Evolutionary conservation across 345 rosid genomes (phyloP).

Genomic region (Salix viminalis): DNA sequence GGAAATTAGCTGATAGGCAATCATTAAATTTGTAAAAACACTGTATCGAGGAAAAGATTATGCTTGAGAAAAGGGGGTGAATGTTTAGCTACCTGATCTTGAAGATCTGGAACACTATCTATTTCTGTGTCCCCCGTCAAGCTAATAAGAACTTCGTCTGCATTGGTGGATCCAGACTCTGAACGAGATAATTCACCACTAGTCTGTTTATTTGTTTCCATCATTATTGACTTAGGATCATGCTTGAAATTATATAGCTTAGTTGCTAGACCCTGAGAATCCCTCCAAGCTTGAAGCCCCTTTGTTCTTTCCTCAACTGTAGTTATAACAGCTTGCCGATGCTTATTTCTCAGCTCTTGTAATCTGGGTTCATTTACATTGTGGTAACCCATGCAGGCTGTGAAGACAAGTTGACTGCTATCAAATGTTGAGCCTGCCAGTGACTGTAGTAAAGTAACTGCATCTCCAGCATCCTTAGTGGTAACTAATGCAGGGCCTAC

Average conservation of each 20-base stretch:
- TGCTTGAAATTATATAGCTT: constrained; percentile 84
- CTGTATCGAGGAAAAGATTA: neutral
- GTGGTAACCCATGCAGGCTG: constrained; percentile 99
- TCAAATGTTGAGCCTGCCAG: constrained; percentile 97
- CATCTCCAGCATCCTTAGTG: constrained; percentile 99
- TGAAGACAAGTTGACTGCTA: constrained; percentile 97
- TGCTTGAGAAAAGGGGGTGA: neutral
- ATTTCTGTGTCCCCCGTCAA: constrained; percentile 67
- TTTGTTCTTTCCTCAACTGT: constrained; percentile 84
- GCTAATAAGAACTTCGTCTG: constrained; percentile 66
- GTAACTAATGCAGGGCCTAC: constrained; percentile 97
- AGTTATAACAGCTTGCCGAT: constrained; percentile 72
- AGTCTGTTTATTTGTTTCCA: constrained; percentile 44
- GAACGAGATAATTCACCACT: constrained; percentile 66
- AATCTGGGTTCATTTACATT: constrained; percentile 78
- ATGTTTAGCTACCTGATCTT: constrained; percentile 61
- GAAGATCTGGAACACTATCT: constrained; percentile 78
- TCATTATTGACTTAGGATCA: constrained; percentile 66
- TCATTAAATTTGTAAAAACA: neutral
- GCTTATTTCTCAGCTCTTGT: constrained; percentile 79
- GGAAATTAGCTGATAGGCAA: neutral
- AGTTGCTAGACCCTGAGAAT: constrained; percentile 81
- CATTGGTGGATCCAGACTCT: constrained; percentile 70
- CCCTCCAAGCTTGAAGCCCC: constrained; percentile 93
- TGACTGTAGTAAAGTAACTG: constrained; percentile 94